phyloP scores from a whole-genome alignment of 2,329 filamentous ascomycete genomes.

The Aquanectria penicillioides region DNA sequence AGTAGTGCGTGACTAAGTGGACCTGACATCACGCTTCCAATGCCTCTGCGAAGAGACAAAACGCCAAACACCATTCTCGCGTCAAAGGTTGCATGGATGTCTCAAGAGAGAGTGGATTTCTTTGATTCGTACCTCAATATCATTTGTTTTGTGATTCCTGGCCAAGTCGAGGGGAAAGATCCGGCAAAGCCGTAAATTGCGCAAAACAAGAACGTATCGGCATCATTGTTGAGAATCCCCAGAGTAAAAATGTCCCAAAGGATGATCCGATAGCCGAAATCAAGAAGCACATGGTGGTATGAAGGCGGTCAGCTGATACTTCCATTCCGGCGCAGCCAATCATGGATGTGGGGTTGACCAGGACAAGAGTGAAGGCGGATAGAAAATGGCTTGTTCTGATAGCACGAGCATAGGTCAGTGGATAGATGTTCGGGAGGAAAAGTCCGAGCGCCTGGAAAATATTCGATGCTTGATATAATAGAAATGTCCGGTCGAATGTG shows the following conservation, averaged over 20 bases:
- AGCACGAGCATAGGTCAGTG: constrained; percentile 3
- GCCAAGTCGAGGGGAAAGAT: constrained; percentile 3
- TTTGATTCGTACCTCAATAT: too few relatives aligned
- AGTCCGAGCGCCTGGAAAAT: background rate
- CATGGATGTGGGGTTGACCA: background rate
- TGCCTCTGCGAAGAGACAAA: background rate
- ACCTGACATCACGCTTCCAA: background rate
- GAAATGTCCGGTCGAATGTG: background rate
- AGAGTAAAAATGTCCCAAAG: background rate
- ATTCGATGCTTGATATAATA: background rate
- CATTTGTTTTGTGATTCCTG: background rate
- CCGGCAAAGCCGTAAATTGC: background rate
- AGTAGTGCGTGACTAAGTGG: constrained; percentile 1
- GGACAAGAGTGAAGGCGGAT: background rate
- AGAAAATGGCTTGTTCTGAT: background rate
- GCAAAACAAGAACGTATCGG: background rate
- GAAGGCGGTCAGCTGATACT: background rate
- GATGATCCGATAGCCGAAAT: background rate
- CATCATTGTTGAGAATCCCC: background rate
- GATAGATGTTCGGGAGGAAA: background rate
- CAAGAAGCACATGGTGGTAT: background rate
- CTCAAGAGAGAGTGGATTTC: too few relatives aligned
- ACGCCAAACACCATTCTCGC: background rate
- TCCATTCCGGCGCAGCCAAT: background rate
- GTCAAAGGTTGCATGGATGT: background rate